phyloP scores from a whole-genome alignment of 345 rosid genomes.

The Sisymbrium irio region DNA sequence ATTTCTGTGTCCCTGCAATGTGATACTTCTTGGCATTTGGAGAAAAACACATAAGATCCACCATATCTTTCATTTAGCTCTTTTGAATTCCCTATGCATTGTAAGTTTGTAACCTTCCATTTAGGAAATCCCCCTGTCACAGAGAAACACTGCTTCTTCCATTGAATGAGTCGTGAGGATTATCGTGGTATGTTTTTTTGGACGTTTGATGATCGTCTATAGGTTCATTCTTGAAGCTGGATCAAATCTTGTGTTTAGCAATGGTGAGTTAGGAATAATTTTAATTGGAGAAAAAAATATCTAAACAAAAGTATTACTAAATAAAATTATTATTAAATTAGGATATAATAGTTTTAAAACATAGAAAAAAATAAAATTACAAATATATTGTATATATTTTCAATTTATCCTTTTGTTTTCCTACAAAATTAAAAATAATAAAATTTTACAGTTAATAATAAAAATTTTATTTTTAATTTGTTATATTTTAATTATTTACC shows the following conservation, averaged over 20 bases:
- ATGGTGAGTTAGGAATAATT: conserved; percentile 58
- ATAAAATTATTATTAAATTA: background rate
- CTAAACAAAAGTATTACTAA: background rate
- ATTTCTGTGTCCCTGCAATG: too few species aligned
- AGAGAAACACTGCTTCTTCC: conserved; percentile 95
- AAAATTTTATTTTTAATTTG: too few species aligned
- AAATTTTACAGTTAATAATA: too few species aligned
- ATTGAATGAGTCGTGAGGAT: conserved; percentile 94
- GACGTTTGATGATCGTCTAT: conserved; percentile 84
- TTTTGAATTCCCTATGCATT: conserved; percentile 91
- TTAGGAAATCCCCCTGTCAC: conserved; percentile 88
- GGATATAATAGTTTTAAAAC: too few species aligned
- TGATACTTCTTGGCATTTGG: too few species aligned
- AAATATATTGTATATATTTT: too few species aligned
- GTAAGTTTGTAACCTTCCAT: conserved; percentile 64
- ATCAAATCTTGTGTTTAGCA: conserved; percentile 96
- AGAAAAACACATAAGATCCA: conserved; percentile 81
- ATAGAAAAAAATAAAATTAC: too few species aligned
- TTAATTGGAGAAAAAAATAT: background rate
- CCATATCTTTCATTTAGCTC: conserved; percentile 90
- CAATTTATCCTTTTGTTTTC: too few species aligned
- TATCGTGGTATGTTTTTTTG: conserved; percentile 72
- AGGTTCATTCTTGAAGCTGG: conserved; percentile 89
- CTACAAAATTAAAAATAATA: too few species aligned
- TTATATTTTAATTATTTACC: too few species aligned